Evolutionary conservation across 2,329 filamentous ascomycete species (phyloP), one percentile per base, ranked within the genome.

Genomic region (Ophiocordyceps camponoti-saundersi): DNA sequence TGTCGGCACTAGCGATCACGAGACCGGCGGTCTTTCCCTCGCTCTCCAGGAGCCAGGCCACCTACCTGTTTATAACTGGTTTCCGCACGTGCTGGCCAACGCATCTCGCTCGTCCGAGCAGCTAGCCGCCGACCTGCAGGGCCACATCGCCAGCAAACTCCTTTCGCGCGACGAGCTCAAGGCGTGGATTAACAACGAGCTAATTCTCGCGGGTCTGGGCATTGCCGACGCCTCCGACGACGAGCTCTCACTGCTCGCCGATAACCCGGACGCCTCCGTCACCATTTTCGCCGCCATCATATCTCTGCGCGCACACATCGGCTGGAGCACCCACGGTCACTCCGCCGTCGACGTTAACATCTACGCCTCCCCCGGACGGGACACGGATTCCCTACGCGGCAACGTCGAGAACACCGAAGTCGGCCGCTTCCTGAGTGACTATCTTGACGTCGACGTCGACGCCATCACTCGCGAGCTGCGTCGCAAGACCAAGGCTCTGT

Each of bases 321-420:
- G 92, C 15, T 98, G 92, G 92, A 82, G 77, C 52, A 95, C 89
- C 0, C 90, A 95, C 61, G 92, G 92, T 26, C 92, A 98, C 66
- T 84, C 82, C 20, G 92, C 82, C 46, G 88, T 92, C 8, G 92
- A 98, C 60, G 92, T 98, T 44, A 98, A 98, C 63, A 86, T 98
- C 53, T 98, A 96, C 66, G 82, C 85, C 46, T 89, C 84, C 0
- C 71, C 72, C 43, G 80, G 85, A 3, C 71, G 76, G 0, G 71
- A 75, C 36, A 76, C 80, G 1, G 72, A 75, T 42, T 69, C 73
- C 15, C 70, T 95, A 7, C 68, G 77, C 3, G 90, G 90, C 8
- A 96, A 96, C 61, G 81, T 93, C 47, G 92, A 98, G 69, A 98
- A 98, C 60, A 96, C 82, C 0, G 88, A 96, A 23, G 74, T 98